Evolutionary conservation across 768 basidiomycete genomes (phyloP).

Genomic region (Boletus patriciae): DNA sequence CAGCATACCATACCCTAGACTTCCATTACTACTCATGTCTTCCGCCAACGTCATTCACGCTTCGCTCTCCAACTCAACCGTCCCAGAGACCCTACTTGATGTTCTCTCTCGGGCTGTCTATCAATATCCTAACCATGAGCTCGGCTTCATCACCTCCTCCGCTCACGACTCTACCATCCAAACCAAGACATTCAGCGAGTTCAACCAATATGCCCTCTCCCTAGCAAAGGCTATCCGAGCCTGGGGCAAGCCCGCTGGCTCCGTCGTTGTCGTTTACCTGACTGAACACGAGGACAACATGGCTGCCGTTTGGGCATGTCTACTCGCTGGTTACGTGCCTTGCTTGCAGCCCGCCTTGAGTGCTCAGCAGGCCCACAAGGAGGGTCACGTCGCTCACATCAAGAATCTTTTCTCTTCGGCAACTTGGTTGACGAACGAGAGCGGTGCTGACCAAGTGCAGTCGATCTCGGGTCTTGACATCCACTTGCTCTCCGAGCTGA

Average conservation of each 20-base stretch:
- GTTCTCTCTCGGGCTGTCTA: slow-evolving; percentile 21
- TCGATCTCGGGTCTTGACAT: slow-evolving; percentile 27
- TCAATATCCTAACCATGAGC: slow-evolving; percentile 26
- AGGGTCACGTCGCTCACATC: slow-evolving; percentile 30
- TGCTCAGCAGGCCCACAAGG: slow-evolving; percentile 34
- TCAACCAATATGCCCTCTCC: slow-evolving; percentile 16
- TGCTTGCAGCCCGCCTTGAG: slow-evolving; percentile 31
- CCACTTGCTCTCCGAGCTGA: slow-evolving; percentile 25
- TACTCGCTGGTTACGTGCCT: slow-evolving; percentile 20
- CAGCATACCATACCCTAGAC: neutral
- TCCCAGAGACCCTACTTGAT: slow-evolving; percentile 24
- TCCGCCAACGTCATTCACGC: slow-evolving; percentile 8
- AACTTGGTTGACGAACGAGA: slow-evolving; percentile 33
- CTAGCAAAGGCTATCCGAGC: slow-evolving; percentile 22
- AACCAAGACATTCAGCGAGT: slow-evolving; percentile 25
- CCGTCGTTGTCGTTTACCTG: slow-evolving; percentile 29
- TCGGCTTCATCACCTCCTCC: slow-evolving; percentile 23
- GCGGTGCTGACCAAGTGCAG: slow-evolving; percentile 25
- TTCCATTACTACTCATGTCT: slow-evolving; percentile 10
- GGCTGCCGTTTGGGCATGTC: slow-evolving; percentile 33
- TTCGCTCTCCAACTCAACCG: slow-evolving; percentile 6
- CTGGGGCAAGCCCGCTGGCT: slow-evolving; percentile 28
- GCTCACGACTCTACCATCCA: slow-evolving; percentile 20
- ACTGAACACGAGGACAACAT: slow-evolving; percentile 37
- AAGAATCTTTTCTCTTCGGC: slow-evolving; percentile 31